phyloP scores from a whole-genome alignment of 208 protist species.

The Trypanosoma melophagium region DNA sequence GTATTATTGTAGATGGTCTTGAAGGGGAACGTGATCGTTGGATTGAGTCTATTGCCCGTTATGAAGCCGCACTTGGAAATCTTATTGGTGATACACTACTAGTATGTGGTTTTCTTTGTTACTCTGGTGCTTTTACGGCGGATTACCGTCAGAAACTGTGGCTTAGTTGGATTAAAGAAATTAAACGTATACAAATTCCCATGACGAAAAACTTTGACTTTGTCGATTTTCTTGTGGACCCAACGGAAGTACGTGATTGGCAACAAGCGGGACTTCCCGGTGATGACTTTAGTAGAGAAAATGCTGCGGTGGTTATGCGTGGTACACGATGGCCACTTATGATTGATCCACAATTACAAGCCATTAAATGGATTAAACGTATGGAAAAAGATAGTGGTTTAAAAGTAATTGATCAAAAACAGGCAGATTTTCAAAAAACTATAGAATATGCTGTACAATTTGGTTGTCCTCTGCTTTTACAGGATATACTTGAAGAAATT shows the following conservation, averaged over 20 bases:
- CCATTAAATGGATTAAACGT: constrained; percentile 98
- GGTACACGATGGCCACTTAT: constrained; percentile 97
- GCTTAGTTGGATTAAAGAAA: constrained; percentile 91
- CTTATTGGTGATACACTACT: constrained; percentile 96
- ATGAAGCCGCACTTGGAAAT: constrained; percentile 88
- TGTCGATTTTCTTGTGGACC: constrained; percentile 93
- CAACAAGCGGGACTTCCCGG: constrained; percentile 95
- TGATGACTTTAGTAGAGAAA: constrained; percentile 96
- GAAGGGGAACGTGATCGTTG: constrained; percentile 96
- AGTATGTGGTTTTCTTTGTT: constrained; percentile 96
- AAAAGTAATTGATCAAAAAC: constrained; percentile 94
- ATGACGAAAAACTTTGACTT: constrained; percentile 89
- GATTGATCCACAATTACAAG: constrained; percentile 99
- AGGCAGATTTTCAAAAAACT: constrained; percentile 93
- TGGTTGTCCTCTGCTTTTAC: constrained; percentile 95
- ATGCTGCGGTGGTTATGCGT: constrained; percentile 96
- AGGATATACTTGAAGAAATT: constrained; percentile 97
- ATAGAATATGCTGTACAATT: constrained; percentile 97
- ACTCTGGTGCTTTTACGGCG: constrained; percentile 96
- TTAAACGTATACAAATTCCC: constrained; percentile 81
- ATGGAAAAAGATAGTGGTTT: constrained; percentile 93
- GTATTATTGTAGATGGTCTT: constrained; percentile 96
- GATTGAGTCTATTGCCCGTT: constrained; percentile 92
- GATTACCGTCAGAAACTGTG: constrained; percentile 94
- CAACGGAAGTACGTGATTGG: constrained; percentile 97